A percentile compares a stretch with the other conserved stretches of the same genome.
phyloP scores from a whole-genome alignment of 2,329 filamentous ascomycete species.

The Exophiala xenobiotica region DNA sequence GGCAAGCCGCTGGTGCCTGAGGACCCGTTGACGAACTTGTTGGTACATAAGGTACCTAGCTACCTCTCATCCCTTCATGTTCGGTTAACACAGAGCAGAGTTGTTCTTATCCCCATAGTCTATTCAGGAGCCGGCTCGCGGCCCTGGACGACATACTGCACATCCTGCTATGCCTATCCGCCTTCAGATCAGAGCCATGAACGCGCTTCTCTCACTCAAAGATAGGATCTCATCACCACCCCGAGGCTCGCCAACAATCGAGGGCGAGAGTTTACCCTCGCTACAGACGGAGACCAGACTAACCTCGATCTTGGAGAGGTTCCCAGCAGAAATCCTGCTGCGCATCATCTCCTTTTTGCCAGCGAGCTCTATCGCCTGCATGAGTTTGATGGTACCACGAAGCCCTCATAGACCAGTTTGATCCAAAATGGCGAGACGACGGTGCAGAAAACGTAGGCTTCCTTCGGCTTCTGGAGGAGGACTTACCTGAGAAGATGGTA shows the following conservation, averaged over 20 bases:
- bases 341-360: constrained; percentile 15
- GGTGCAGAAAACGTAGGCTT: constrained; percentile 7
- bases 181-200: constrained; percentile 6
- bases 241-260: neutral
- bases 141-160: neutral
- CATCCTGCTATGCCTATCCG: constrained; percentile 1
- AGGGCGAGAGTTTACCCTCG: constrained; percentile 4
- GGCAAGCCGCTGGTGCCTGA: no score
- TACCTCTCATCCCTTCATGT: no score
- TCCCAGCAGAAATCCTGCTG: constrained; percentile 8
- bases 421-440: constrained; percentile 1
- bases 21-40: no score
- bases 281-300: constrained; percentile 1
- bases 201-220: constrained; percentile 4
- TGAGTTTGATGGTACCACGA: constrained; percentile 11
- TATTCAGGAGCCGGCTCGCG: constrained; percentile 4
- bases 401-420: neutral
- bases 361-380: constrained; percentile 9
- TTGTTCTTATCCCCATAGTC: neutral
- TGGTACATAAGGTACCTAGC: no score
- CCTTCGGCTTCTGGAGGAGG: constrained; percentile 12
- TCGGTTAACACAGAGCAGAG: no score
- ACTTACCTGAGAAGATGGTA: constrained; percentile 14
- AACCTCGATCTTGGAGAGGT: constrained; percentile 7
- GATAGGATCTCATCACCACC: constrained; percentile 10